phyloP scores from a whole-genome alignment of 768 basidiomycete genomes.

The Solioccasus polychromus region DNA sequence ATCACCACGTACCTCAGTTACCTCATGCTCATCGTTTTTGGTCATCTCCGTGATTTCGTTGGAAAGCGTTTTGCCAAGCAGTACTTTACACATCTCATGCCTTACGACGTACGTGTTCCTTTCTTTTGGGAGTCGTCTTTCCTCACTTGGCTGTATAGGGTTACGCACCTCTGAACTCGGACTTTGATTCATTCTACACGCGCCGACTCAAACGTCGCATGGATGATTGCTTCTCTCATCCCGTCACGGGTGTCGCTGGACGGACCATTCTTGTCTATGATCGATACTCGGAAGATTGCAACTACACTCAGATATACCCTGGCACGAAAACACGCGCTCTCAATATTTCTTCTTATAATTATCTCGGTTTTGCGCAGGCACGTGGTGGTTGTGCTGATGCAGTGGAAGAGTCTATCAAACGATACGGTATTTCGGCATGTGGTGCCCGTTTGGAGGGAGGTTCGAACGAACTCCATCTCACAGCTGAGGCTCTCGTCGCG shows the following conservation, averaged over 20 bases:
- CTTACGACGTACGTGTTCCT: constrained; percentile 65
- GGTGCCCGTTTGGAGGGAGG: constrained; percentile 83
- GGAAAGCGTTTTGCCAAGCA: constrained; percentile 76
- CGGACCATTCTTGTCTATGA: constrained; percentile 87
- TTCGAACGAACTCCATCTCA: constrained; percentile 78
- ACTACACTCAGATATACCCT: constrained; percentile 71
- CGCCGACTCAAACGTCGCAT: constrained; percentile 91
- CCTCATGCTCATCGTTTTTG: constrained; percentile 85
- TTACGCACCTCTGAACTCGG: constrained; percentile 94
- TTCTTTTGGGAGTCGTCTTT: background rate
- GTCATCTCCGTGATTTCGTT: constrained; percentile 93
- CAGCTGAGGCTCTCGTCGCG: constrained; percentile 83
- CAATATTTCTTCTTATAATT: constrained; percentile 98
- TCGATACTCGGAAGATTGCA: constrained; percentile 79
- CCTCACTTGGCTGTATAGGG: constrained; percentile 53
- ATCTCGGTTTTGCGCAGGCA: constrained; percentile 96
- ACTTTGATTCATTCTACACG: constrained; percentile 99
- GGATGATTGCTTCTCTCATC: constrained; percentile 93
- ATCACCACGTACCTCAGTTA: constrained; percentile 92
- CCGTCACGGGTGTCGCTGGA: constrained; percentile 92
- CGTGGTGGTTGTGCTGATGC: constrained; percentile 93
- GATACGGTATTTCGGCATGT: constrained; percentile 77
- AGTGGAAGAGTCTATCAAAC: constrained; percentile 77
- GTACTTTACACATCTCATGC: constrained; percentile 79
- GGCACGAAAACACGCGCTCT: constrained; percentile 84